These are phyloP conservation scores for Albophoma yamanashiensis DNA, from an alignment of 2,329 filamentous ascomycete genomes.

Conservation along the genomic window DNA sequence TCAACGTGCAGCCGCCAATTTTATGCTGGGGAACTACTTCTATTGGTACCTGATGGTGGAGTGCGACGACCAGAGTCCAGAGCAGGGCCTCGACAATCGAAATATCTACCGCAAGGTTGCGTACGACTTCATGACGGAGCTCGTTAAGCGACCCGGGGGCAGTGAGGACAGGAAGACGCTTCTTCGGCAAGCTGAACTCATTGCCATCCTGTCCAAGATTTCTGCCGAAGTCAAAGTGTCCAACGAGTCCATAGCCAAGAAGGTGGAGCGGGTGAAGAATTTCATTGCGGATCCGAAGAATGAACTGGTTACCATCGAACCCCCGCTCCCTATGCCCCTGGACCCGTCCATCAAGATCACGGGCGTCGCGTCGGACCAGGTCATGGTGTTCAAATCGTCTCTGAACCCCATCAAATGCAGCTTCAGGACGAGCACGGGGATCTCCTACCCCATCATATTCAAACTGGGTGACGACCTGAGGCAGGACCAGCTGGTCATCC, in stretches of 20 bases:
- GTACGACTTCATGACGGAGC: slow-evolving; percentile 88
- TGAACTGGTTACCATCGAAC: slow-evolving; percentile 72
- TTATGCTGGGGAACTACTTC: slow-evolving; percentile 86
- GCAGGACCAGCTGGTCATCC: slow-evolving; percentile 94
- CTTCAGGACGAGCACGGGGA: slow-evolving; percentile 70
- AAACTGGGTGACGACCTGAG: slow-evolving; percentile 94
- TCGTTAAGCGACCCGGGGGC: slow-evolving; percentile 62
- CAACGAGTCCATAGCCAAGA: slow-evolving; percentile 65
- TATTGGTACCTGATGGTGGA: slow-evolving; percentile 99
- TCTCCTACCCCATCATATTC: slow-evolving; percentile 86
- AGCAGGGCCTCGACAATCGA: slow-evolving; percentile 64
- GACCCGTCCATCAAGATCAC: slow-evolving; percentile 74
- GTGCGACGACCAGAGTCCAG: slow-evolving; percentile 72
- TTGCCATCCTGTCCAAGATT: slow-evolving; percentile 78
- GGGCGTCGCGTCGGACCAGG: slow-evolving; percentile 73
- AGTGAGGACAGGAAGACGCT: slow-evolving; percentile 65
- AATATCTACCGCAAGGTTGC: slow-evolving; percentile 88
- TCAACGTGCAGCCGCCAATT: slow-evolving; percentile 74
- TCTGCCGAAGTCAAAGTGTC: slow-evolving; percentile 80
- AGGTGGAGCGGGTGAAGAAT: slow-evolving; percentile 75
- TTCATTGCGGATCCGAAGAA: slow-evolving; percentile 83
- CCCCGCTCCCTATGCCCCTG: slow-evolving; percentile 76
- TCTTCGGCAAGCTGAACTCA: slow-evolving; percentile 77
- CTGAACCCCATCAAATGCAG: slow-evolving; percentile 83
- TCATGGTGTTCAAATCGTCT: slow-evolving; percentile 90